phyloP scores from a whole-genome alignment of 768 basidiomycete genomes.

The Rhodosporidiobolus sp. region DNA sequence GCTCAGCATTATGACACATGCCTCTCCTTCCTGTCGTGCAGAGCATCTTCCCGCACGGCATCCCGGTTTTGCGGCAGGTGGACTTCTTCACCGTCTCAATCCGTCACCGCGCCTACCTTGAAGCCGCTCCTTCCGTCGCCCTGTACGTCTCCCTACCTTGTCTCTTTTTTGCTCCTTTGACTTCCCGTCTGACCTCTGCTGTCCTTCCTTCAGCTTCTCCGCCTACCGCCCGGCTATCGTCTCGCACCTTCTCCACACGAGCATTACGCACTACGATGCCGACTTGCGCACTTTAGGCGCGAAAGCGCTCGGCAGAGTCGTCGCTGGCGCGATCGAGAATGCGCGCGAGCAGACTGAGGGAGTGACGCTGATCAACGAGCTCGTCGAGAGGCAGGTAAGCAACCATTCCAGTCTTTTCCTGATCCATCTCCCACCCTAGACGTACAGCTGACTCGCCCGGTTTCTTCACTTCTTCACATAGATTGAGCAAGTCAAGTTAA shows the following conservation, averaged over 20 bases:
- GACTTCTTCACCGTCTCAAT: slow-evolving; percentile 94
- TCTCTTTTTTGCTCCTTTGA: no score
- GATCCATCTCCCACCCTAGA: not conserved
- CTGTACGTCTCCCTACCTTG: not conserved
- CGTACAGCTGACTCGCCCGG: slow-evolving; percentile 7
- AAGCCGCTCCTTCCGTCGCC: slow-evolving; percentile 24
- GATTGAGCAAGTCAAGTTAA: slow-evolving; percentile 53
- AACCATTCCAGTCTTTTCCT: no score
- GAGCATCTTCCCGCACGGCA: slow-evolving; percentile 89
- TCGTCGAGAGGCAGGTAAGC: slow-evolving; percentile 59
- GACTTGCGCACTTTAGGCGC: slow-evolving; percentile 74
- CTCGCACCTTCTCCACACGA: slow-evolving; percentile 68
- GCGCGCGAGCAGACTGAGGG: slow-evolving; percentile 19
- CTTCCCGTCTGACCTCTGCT: no score
- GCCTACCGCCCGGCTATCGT: slow-evolving; percentile 71
- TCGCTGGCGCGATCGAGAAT: slow-evolving; percentile 54
- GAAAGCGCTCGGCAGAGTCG: slow-evolving; percentile 67
- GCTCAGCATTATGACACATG: not conserved
- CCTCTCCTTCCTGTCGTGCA: slow-evolving; percentile 47
- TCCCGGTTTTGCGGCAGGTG: slow-evolving; percentile 82
- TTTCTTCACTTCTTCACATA: slow-evolving; percentile 6
- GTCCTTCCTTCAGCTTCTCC: slow-evolving; percentile 58
- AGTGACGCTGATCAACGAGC: slow-evolving; percentile 51
- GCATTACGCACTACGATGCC: slow-evolving; percentile 84
- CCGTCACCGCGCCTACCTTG: slow-evolving; percentile 61